These are phyloP conservation scores for Apiospora phragmitis DNA, from an alignment of 2,329 filamentous ascomycete genomes.

Conservation along the genomic window DNA sequence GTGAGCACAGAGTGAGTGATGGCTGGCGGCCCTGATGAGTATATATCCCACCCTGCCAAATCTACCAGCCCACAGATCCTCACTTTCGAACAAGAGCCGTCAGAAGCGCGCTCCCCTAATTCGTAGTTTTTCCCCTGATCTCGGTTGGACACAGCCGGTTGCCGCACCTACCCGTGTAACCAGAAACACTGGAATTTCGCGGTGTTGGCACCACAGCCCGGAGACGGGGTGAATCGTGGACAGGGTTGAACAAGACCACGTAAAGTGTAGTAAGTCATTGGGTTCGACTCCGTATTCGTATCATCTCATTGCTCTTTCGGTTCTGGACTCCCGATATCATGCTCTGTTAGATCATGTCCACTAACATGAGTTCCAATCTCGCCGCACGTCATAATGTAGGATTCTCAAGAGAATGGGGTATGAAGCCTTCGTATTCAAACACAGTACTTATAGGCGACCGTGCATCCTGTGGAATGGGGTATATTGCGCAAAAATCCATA, in stretches of 20 bases:
- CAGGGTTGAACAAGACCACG: too few relatives aligned
- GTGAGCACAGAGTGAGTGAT: neutral
- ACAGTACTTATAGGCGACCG: neutral
- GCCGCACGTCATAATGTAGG: neutral
- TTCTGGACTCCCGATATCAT: neutral
- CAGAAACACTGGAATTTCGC: neutral
- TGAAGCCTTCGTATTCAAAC: neutral
- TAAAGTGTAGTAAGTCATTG: neutral
- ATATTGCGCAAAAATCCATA: constrained; percentile 7
- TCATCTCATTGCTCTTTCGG: neutral
- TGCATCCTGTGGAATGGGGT: neutral
- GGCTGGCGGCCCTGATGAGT: too few relatives aligned
- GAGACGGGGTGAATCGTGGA: too few relatives aligned
- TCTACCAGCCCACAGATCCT: too few relatives aligned
- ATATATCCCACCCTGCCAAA: too few relatives aligned
- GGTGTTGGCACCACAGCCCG: neutral
- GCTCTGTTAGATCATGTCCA: neutral
- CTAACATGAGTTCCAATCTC: neutral
- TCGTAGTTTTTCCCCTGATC: too few relatives aligned
- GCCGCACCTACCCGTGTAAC: too few relatives aligned
- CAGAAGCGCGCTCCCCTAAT: too few relatives aligned
- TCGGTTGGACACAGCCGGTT: too few relatives aligned
- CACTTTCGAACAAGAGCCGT: too few relatives aligned
- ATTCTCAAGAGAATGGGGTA: neutral
- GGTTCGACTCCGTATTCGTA: neutral